A percentile compares a stretch with the other conserved stretches of the same genome.
Conservation (phyloP, 2,329 filamentous ascomycete species). For the Fusarium sp. region DNA sequence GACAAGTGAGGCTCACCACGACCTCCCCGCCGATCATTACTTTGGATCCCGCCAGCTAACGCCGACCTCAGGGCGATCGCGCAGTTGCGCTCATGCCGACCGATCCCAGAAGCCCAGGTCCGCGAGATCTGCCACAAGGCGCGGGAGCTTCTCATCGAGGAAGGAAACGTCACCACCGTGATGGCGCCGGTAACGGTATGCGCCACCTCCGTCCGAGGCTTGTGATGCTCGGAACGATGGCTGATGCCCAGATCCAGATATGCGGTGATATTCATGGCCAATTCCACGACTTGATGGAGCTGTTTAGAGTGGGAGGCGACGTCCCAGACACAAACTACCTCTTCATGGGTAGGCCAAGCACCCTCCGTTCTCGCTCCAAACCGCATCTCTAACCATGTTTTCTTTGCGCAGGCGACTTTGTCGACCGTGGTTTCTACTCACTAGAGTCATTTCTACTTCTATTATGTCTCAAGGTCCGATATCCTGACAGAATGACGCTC, state of each 20-base stretch:
- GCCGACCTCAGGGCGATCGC: constrained; percentile 76
- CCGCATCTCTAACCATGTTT: constrained; percentile 19
- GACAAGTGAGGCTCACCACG: constrained; percentile 70
- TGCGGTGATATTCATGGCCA: constrained; percentile 97
- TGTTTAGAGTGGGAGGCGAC: constrained; percentile 91
- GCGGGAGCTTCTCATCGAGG: constrained; percentile 92
- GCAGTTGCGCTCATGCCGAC: constrained; percentile 92
- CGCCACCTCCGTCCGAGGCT: neutral
- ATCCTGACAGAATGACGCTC: constrained; percentile 95
- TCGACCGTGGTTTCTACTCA: constrained; percentile 97
- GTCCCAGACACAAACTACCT: constrained; percentile 96
- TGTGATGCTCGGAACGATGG: constrained; percentile 1
- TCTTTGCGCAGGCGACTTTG: constrained; percentile 76
- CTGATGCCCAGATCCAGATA: constrained; percentile 63
- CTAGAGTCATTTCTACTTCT: constrained; percentile 96
- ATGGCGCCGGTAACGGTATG: constrained; percentile 90
- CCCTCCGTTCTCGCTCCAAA: neutral
- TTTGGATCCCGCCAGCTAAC: constrained; percentile 23
- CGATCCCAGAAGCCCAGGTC: constrained; percentile 94
- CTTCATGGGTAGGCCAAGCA: constrained; percentile 76
- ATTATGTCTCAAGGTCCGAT: constrained; percentile 94
- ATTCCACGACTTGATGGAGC: constrained; percentile 96
- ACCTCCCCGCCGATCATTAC: constrained; percentile 1
- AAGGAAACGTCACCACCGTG: constrained; percentile 95
- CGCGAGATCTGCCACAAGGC: constrained; percentile 98